Conservation (phyloP, 805 yeast species). For the Yarrowia divulgata region DNA sequence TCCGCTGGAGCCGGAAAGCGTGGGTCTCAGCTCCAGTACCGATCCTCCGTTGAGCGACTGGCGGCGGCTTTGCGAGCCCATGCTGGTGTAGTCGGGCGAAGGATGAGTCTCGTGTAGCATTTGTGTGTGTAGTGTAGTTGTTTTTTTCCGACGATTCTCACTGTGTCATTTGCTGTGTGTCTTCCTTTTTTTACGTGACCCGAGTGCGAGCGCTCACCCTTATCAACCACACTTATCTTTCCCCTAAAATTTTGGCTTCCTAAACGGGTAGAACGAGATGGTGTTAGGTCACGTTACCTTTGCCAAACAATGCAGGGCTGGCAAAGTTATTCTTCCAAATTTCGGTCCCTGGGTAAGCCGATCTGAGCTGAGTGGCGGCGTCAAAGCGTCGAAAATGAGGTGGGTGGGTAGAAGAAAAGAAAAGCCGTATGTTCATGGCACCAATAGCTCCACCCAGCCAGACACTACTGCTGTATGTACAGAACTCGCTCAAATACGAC, state of each 20-base stretch:
- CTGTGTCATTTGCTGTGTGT: constrained; percentile 10
- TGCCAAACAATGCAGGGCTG: constrained; percentile 6
- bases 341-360: no score
- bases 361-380: no score
- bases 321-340: not conserved
- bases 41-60: constrained; percentile 32
- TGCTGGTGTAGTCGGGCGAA: constrained; percentile 37
- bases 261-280: constrained; percentile 18
- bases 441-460: no score
- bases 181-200: no score
- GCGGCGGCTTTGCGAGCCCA: constrained; percentile 36
- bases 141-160: not conserved
- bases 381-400: no score
- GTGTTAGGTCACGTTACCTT: constrained; percentile 38
- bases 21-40: constrained; percentile 26
- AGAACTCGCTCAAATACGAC: no score
- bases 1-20: constrained; percentile 12
- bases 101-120: constrained; percentile 37
- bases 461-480: no score
- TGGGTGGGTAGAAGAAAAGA: no score
- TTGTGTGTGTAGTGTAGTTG: not conserved
- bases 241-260: constrained; percentile 32
- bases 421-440: no score
- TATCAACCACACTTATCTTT: constrained; percentile 35
- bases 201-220: not conserved